A percentile compares a stretch with the other conserved stretches of the same genome.
phyloP scores from a whole-genome alignment of 2,329 filamentous ascomycete species.

The Dactylellina sp. region DNA sequence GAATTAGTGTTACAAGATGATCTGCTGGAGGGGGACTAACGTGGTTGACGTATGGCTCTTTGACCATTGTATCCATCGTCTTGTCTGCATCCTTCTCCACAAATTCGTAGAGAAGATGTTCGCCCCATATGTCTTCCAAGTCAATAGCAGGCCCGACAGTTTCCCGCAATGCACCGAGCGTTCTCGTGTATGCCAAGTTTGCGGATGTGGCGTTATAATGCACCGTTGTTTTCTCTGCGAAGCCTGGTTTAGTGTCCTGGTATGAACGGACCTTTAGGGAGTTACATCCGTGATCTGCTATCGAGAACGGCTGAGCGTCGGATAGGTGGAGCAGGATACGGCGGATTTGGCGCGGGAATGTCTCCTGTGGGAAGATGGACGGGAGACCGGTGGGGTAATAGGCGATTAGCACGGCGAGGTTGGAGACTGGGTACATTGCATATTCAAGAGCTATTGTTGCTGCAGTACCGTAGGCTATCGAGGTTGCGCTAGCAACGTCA shows the following conservation, averaged over 20 bases:
- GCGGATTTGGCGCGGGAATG: conserved; percentile 63
- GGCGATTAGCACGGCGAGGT: conserved; percentile 71
- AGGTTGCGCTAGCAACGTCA: not conserved
- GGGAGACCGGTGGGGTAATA: conserved; percentile 74
- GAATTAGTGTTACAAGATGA: not conserved
- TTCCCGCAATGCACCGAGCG: conserved; percentile 70
- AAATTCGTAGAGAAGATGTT: conserved; percentile 80
- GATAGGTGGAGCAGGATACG: conserved; percentile 71
- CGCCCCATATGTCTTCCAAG: conserved; percentile 81
- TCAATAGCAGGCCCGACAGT: conserved; percentile 80
- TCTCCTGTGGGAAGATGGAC: conserved; percentile 63
- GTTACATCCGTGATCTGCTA: conserved; percentile 61
- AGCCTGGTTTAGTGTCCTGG: conserved; percentile 71
- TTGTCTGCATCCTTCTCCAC: conserved; percentile 74
- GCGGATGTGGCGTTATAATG: conserved; percentile 75
- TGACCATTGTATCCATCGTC: conserved; percentile 85
- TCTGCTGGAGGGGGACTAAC: conserved; percentile 14
- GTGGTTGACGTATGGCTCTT: conserved; percentile 80
- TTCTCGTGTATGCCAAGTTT: conserved; percentile 77
- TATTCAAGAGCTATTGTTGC: conserved; percentile 72
- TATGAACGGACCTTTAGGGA: conserved; percentile 69
- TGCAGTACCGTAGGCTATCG: conserved; percentile 72
- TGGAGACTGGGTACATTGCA: conserved; percentile 70
- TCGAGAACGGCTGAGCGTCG: conserved; percentile 64
- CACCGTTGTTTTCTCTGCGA: conserved; percentile 77